These are phyloP conservation scores for Umbelopsis sp. DNA, from an alignment of 192 early-diverging fungal species.

Conservation along the genomic window DNA sequence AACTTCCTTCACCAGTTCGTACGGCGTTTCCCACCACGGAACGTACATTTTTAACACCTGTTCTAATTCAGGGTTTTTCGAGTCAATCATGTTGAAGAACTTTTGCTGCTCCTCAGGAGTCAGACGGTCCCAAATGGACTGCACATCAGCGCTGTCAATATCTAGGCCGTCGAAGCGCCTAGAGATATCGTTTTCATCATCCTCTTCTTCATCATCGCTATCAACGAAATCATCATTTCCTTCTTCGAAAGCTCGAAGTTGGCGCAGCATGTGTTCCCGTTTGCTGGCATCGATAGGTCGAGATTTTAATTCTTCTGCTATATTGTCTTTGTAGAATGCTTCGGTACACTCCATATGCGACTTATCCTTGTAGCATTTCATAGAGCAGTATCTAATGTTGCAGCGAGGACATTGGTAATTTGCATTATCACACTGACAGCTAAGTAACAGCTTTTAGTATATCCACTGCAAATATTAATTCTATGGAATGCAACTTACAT, in stretches of 20 bases:
- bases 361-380: conserved; percentile 64
- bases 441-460: conserved; percentile 19
- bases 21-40: conserved; percentile 2
- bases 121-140: conserved; percentile 51
- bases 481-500: no score
- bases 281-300: conserved; percentile 22
- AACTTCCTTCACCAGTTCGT: neutral
- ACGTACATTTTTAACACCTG: neutral
- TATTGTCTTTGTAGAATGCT: conserved; percentile 61
- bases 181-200: conserved; percentile 46
- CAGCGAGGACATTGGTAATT: conserved; percentile 72
- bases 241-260: conserved; percentile 43
- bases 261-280: conserved; percentile 39
- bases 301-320: conserved; percentile 56
- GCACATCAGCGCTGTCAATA: conserved; percentile 45
- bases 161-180: conserved; percentile 50
- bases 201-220: conserved; percentile 38
- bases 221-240: conserved; percentile 33
- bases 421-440: conserved; percentile 57
- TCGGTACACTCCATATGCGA: conserved; percentile 45
- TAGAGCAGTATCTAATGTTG: conserved; percentile 66
- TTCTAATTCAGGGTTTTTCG: neutral
- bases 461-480: neutral
- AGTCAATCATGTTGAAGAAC: conserved; percentile 35
- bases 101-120: conserved; percentile 49